Evolutionary conservation across 306 rosid genomes (phyloP).

Genomic region (Malus orientalis): DNA sequence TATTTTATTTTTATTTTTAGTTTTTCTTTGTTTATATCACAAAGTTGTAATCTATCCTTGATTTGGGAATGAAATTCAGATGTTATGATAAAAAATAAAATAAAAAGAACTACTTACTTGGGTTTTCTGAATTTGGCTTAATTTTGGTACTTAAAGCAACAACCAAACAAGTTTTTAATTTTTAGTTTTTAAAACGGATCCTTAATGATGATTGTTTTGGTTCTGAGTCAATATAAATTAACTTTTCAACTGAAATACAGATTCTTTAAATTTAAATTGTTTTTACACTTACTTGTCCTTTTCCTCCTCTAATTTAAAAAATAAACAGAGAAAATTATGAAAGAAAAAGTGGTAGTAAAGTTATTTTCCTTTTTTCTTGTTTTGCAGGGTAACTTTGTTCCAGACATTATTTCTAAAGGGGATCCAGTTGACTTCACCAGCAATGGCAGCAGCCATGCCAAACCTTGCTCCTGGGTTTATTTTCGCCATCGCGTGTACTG

Average conservation of each 20-base stretch:
- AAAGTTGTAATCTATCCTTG: too few species aligned
- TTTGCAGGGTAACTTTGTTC: slow-evolving; percentile 59
- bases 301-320: background rate
- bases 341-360: background rate
- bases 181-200: background rate
- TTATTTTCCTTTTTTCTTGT: background rate
- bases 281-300: background rate
- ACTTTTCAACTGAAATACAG: background rate
- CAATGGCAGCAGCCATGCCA: slow-evolving; percentile 95
- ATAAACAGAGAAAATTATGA: background rate
- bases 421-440: slow-evolving; percentile 64
- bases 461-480: slow-evolving; percentile 86
- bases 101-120: too few species aligned
- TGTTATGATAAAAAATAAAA: too few species aligned
- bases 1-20: too few species aligned
- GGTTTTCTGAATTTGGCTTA: too few species aligned
- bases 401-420: slow-evolving; percentile 63
- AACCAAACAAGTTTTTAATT: too few species aligned
- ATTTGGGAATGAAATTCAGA: too few species aligned
- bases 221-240: background rate
- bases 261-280: background rate
- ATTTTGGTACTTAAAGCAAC: too few species aligned
- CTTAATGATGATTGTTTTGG: background rate
- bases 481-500: slow-evolving; percentile 68
- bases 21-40: too few species aligned